Percentiles rank a stretch among this genome's conserved stretches.
These are phyloP conservation scores for Aureobasidium lini DNA, from an alignment of 2,329 filamentous ascomycete species.

Conservation along the genomic window DNA sequence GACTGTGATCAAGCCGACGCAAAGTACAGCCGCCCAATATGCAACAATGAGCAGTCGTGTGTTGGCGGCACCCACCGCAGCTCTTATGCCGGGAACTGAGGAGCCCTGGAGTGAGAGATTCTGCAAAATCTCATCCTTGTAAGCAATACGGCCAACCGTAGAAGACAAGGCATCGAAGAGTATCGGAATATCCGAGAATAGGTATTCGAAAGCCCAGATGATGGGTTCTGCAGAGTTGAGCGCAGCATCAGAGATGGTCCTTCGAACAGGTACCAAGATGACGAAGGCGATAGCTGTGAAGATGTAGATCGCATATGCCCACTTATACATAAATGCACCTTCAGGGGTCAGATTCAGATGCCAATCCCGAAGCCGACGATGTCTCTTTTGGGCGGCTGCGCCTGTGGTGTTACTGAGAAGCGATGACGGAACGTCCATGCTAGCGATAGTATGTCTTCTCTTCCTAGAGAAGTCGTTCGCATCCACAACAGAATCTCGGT, in stretches of 20 bases:
- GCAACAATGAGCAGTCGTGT: conserved; percentile 67
- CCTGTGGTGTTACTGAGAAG: neutral
- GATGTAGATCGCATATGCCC: conserved; percentile 73
- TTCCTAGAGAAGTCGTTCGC: conserved; percentile 1
- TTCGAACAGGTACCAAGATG: conserved; percentile 63
- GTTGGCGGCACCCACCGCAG: conserved; percentile 65
- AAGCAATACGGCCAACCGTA: conserved; percentile 13
- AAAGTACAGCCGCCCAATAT: conserved; percentile 67
- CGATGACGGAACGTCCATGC: conserved; percentile 2
- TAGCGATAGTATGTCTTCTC: conserved; percentile 12
- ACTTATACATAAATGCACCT: conserved; percentile 71
- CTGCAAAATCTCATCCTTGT: conserved; percentile 12
- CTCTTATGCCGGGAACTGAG: conserved; percentile 52
- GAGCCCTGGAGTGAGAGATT: neutral
- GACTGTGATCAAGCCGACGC: conserved; percentile 67
- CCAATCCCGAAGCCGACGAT: conserved; percentile 31
- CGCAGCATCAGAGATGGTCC: conserved; percentile 59
- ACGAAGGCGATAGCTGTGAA: conserved; percentile 61
- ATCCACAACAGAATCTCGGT: neutral
- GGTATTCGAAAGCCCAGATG: conserved; percentile 85
- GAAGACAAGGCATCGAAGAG: conserved; percentile 28
- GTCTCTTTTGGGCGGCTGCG: neutral
- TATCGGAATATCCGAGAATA: conserved; percentile 68
- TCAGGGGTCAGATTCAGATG: conserved; percentile 73
- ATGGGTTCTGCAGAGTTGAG: conserved; percentile 71